These are phyloP conservation scores for Beauveria rudraprayagi DNA, from an alignment of 2,329 filamentous ascomycete genomes.

Conservation along the genomic window DNA sequence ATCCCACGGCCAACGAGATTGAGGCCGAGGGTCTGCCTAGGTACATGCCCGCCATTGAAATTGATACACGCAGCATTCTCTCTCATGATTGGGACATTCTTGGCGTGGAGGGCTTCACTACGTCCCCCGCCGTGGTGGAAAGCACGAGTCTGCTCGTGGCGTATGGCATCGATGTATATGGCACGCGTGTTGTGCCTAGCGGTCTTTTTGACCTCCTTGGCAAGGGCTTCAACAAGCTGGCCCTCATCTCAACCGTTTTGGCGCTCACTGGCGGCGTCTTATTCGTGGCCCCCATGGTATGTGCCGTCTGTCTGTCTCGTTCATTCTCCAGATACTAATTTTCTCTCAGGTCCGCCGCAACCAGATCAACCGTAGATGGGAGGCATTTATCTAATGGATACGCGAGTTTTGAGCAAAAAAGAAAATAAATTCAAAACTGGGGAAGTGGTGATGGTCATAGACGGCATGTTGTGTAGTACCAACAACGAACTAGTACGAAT, in stretches of 20 bases:
- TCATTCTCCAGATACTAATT: conserved; percentile 23
- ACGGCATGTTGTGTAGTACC: background rate
- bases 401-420: background rate
- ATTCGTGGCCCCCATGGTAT: conserved; percentile 77
- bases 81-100: conserved; percentile 77
- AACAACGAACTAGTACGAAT: background rate
- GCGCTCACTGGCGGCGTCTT: conserved; percentile 70
- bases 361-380: conserved; percentile 60
- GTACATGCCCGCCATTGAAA: conserved; percentile 70
- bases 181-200: conserved; percentile 78
- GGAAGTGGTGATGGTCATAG: background rate
- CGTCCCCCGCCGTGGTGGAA: conserved; percentile 73
- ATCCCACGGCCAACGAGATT: conserved; percentile 68
- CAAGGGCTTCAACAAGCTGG: conserved; percentile 86
- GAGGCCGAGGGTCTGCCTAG: conserved; percentile 71
- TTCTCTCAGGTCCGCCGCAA: conserved; percentile 47
- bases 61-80: conserved; percentile 73
- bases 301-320: conserved; percentile 25
- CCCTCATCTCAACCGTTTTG: conserved; percentile 74
- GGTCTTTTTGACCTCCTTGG: conserved; percentile 86
- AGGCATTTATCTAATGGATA: conserved; percentile 19
- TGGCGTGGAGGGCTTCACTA: conserved; percentile 64
- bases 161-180: conserved; percentile 83
- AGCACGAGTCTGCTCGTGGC: conserved; percentile 87
- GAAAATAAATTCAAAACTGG: background rate